phyloP scores from a whole-genome alignment of 139 green algal species.

The Chlamydomonas sphaeroides region DNA sequence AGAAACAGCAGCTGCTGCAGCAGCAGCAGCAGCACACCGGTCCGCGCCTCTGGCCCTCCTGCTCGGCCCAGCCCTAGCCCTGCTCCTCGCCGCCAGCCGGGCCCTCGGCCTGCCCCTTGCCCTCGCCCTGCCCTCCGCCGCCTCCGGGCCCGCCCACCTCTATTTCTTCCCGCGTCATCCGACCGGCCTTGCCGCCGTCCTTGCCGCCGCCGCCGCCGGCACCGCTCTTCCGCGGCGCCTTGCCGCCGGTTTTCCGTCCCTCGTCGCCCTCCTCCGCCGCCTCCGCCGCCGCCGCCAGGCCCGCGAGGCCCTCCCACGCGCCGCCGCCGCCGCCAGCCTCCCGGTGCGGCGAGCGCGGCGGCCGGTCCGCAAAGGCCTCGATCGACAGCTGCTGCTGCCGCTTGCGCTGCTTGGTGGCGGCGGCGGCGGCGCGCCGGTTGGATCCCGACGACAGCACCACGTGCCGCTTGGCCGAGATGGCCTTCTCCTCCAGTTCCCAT shows the following conservation, averaged over 20 bases:
- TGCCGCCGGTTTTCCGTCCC: neutral
- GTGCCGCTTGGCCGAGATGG: neutral
- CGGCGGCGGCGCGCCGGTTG: slow-evolving; percentile 5
- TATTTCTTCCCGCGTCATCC: neutral
- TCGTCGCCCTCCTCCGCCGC: neutral
- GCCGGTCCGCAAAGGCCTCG: slow-evolving; percentile 20
- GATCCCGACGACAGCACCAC: neutral
- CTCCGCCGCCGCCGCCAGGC: too few relatives aligned
- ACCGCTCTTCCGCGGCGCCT: neutral
- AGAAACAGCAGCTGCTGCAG: too few relatives aligned
- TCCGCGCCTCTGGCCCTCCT: too few relatives aligned
- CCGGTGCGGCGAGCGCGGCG: slow-evolving; percentile 13
- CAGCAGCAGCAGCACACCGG: too few relatives aligned
- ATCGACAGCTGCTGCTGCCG: slow-evolving; percentile 23
- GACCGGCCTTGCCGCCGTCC: neutral
- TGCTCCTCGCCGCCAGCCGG: too few relatives aligned
- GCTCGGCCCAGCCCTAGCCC: too few relatives aligned
- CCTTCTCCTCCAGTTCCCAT: slow-evolving; percentile 43
- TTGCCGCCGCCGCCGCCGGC: neutral
- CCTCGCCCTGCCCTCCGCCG: too few relatives aligned
- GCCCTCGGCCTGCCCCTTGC: too few relatives aligned
- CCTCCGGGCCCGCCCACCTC: slow-evolving; percentile 4
- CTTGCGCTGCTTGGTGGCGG: slow-evolving; percentile 16
- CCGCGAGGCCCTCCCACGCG: too few relatives aligned
- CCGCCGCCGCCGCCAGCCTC: too few relatives aligned